phyloP scores from a whole-genome alignment of 1,284 basidiomycete genomes.

The Ceraceosorus bombacis region DNA sequence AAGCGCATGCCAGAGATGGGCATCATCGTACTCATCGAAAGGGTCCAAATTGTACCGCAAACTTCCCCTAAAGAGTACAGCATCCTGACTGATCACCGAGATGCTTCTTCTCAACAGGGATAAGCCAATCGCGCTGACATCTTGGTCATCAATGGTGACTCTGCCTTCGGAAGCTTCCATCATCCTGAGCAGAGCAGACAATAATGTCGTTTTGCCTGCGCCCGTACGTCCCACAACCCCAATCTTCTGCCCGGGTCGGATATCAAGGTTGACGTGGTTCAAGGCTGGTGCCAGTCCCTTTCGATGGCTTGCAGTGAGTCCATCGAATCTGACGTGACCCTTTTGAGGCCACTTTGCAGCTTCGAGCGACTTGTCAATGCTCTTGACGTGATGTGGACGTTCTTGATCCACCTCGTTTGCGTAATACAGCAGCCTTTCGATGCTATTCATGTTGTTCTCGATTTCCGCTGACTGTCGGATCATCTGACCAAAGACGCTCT shows the following conservation, averaged over 20 bases:
- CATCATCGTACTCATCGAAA: slow-evolving; percentile 58
- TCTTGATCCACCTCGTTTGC: slow-evolving; percentile 51
- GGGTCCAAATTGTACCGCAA: slow-evolving; percentile 65
- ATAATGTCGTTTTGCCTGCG: slow-evolving; percentile 24
- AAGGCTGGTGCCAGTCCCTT: slow-evolving; percentile 53
- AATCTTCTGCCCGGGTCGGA: slow-evolving; percentile 28
- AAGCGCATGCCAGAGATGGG: slow-evolving; percentile 39
- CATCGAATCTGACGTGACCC: slow-evolving; percentile 28
- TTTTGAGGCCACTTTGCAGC: slow-evolving; percentile 34
- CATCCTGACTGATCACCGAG: slow-evolving; percentile 81
- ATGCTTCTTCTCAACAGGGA: slow-evolving; percentile 55
- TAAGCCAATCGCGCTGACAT: slow-evolving; percentile 57
- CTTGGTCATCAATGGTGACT: slow-evolving; percentile 24
- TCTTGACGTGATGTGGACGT: slow-evolving; percentile 5
- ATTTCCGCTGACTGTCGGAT: slow-evolving; percentile 58
- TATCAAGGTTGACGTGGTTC: slow-evolving; percentile 57
- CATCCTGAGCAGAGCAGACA: slow-evolving; percentile 21
- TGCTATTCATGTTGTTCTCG: slow-evolving; percentile 64
- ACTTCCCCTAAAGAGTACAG: slow-evolving; percentile 61
- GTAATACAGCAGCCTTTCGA: slow-evolving; percentile 66
- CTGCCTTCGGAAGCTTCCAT: slow-evolving; percentile 52
- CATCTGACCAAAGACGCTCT: slow-evolving; percentile 69
- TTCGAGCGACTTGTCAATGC: slow-evolving; percentile 48
- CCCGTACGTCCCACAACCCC: slow-evolving; percentile 40
- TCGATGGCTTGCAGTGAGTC: slow-evolving; percentile 59